Evolutionary conservation across 331 rosid species (phyloP), one percentile per base, ranked within the genome.

Genomic region (Stylosanthes scabra): DNA sequence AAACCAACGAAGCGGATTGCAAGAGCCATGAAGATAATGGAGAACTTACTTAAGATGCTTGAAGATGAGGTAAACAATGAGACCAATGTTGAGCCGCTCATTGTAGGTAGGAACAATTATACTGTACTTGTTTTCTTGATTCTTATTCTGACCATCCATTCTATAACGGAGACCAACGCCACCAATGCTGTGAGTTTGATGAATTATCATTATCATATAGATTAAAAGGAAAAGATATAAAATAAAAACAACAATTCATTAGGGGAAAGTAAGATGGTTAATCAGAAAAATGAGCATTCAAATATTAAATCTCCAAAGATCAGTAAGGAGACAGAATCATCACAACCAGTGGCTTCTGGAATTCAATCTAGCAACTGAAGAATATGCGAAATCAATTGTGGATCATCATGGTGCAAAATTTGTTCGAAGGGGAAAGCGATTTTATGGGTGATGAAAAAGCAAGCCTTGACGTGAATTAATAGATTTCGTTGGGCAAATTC

Each of bases 11-110:
- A 51, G 40, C 49, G 31, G 39, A 31, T 39, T 62, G 57, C 52
- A 34, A 34, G 39, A 34, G 39, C 39, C 39, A 52, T 11, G 14
- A 64, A 45, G 72, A 47, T 71, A 71, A 71, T 29, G 50, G 63
- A 76, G 39, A 80, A 63, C 40, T 72, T 80, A 84, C 87, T 77
- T 45, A 57, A 94, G 92, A 80, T 90, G 99, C 88, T 94, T 94
- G 88, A 94, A 88, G 72, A 94, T 66, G 82, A 94, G 99, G 85
- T 83, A 94, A 58, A 91, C 90, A 68, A 94, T 75, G 66, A 94
- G 90, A 51, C 95, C 88, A 72, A 94, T 91, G 86, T 94, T 94
- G 70, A 94, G 90, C 66, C 88, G 96, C 80, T 94, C 99, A 74
- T 94, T 94, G 80, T 90, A 94, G 28, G 99, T 91, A 7, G 97